Percentiles rank a stretch among this genome's conserved stretches.
These are phyloP conservation scores for Orbilia ellipsospora DNA, from an alignment of 2,329 filamentous ascomycete species.

Conservation along the genomic window DNA sequence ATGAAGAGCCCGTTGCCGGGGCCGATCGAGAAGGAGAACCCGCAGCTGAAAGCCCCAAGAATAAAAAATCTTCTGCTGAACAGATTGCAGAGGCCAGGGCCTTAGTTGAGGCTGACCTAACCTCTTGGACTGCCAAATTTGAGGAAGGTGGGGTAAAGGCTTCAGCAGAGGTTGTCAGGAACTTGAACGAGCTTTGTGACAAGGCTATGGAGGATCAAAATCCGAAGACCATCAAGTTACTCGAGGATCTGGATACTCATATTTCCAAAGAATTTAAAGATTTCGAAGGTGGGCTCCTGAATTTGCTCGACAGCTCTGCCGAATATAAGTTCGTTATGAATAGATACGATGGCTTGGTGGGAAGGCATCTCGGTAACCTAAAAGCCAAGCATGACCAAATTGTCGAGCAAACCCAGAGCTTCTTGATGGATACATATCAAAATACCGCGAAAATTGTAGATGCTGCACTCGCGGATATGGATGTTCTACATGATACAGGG, in stretches of 20 bases:
- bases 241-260: conserved; percentile 70
- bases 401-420: conserved; percentile 78
- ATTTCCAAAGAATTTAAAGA: conserved; percentile 73
- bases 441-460: conserved; percentile 79
- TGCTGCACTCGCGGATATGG: conserved; percentile 82
- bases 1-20: conserved; percentile 12
- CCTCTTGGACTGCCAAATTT: conserved; percentile 89
- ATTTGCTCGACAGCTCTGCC: conserved; percentile 60
- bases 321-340: conserved; percentile 43
- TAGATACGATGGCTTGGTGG: conserved; percentile 66
- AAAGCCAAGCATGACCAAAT: conserved; percentile 81
- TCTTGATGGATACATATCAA: conserved; percentile 75
- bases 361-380: conserved; percentile 76
- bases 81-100: conserved; percentile 69
- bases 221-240: conserved; percentile 51
- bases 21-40: conserved; percentile 58
- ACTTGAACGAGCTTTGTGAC: conserved; percentile 69
- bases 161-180: conserved; percentile 73
- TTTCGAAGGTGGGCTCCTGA: conserved; percentile 75
- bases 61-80: conserved; percentile 62
- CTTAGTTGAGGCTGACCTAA: conserved; percentile 80
- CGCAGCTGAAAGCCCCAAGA: conserved; percentile 64
- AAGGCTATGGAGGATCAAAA: conserved; percentile 55
- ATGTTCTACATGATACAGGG: conserved; percentile 82
- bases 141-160: conserved; percentile 86